These are phyloP conservation scores for Epichloe uncinata DNA, from an alignment of 2,329 filamentous ascomycete genomes.

Conservation along the genomic window DNA sequence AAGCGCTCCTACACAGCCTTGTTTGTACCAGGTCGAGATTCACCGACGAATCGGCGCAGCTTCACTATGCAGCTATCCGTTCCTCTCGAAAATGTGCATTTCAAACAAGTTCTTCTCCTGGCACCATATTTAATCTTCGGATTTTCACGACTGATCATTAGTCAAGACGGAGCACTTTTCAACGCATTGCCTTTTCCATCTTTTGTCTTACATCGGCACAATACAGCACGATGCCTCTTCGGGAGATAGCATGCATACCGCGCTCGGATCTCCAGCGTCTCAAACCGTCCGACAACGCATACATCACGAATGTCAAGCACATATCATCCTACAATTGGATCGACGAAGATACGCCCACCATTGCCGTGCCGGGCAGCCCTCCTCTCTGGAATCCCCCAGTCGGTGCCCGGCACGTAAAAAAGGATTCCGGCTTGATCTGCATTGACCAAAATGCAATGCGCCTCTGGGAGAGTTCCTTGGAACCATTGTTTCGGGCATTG, in stretches of 20 bases:
- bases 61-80: not conserved
- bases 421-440: slow-evolving; percentile 28
- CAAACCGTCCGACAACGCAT: not conserved
- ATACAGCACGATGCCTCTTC: not conserved
- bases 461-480: slow-evolving; percentile 28
- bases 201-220: no score
- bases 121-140: not conserved
- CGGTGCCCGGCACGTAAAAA: slow-evolving; percentile 13
- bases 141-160: not conserved
- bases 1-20: not conserved
- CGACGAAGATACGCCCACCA: slow-evolving; percentile 25
- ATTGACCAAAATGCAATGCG: slow-evolving; percentile 32
- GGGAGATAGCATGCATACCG: not conserved
- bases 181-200: no score
- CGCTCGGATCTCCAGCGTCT: not conserved
- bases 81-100: not conserved
- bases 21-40: not conserved
- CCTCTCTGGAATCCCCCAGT: slow-evolving; percentile 22
- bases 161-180: no score
- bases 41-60: not conserved
- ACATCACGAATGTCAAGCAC: slow-evolving; percentile 24
- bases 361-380: slow-evolving; percentile 28
- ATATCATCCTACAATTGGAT: slow-evolving; percentile 39
- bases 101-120: not conserved
- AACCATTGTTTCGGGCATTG: slow-evolving; percentile 32